Base-by-base conservation (phyloP, 257 asterid species). In the Nicotiana obtusifolia region DNA sequence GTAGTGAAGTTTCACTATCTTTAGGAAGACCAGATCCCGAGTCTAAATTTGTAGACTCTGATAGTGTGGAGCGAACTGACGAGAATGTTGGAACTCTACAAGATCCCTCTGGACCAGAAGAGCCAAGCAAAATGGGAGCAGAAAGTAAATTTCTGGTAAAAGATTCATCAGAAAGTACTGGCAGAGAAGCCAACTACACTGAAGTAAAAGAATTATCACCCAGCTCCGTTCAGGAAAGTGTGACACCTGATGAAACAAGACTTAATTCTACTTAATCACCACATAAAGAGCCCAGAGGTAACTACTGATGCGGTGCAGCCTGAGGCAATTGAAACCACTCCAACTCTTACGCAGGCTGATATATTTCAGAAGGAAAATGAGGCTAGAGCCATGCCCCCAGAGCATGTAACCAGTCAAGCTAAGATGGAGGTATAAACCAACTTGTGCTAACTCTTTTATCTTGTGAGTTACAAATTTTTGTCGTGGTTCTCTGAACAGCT, bases 371-470 rank as follows among this genome's bases (percentile, higher is more conserved):
- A 78, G 22, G 91, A 88, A 87, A 85, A 68, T 85, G 93, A 86
- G 83, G 81, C 53, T 73, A 78, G 83, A 59, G 47, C 84, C 76
- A 78, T 79, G 81, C 82, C 87, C 17, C 81, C 77, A 64, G 87
- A 87, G 81, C 82, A 86, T 81, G 81, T 62, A 85, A 81, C 78
- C 64, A 76, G 80, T 77, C 86, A 88, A 11, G 89, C 82, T 80
- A 81, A 76, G 78, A 80, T 83, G 80, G 91, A 87, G 97, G 98
- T 94, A 89, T 69, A 78, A 41, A 71, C 59, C 60, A 76, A 62
- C 59, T 76, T 78, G 82, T 77, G 69, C 69, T 81, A 69, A 85
- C 20, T 16, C 62, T 41, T 84, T 78, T 68, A 30, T 47, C 59
- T 84, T 83, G 53, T 11, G 3, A 68, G 26, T 77, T 60, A 71